Conservation (phyloP, 2,329 filamentous ascomycete species). For the Hortaea werneckii region DNA sequence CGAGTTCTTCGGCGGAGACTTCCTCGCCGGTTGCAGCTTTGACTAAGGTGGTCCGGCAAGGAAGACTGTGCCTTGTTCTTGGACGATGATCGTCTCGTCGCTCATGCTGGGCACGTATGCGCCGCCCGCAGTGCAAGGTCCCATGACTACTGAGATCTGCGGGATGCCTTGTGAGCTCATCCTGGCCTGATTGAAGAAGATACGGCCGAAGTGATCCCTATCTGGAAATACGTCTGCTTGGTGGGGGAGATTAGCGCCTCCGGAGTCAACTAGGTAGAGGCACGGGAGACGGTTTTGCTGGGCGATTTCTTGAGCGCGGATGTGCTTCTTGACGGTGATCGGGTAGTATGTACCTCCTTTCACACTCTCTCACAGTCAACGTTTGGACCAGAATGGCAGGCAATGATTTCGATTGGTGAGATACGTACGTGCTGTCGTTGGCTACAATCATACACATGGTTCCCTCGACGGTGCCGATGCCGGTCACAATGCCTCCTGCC, state of each 20-base stretch:
- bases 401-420: neutral
- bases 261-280: constrained; percentile 93
- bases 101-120: constrained; percentile 97
- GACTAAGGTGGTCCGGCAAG: constrained; percentile 87
- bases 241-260: constrained; percentile 87
- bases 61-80: constrained; percentile 95
- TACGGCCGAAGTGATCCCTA: constrained; percentile 86
- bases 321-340: constrained; percentile 94
- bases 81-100: constrained; percentile 93
- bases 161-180: constrained; percentile 86
- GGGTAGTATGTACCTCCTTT: constrained; percentile 97
- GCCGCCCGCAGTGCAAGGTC: constrained; percentile 88
- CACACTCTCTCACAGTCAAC: constrained; percentile 39
- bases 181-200: constrained; percentile 95
- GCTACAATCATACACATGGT: constrained; percentile 88
- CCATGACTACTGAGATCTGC: constrained; percentile 93
- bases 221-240: constrained; percentile 96
- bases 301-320: constrained; percentile 82
- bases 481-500: constrained; percentile 83
- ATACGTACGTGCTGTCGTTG: constrained; percentile 68
- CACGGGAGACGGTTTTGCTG: constrained; percentile 77
- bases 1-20: constrained; percentile 81
- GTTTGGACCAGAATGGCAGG: neutral
- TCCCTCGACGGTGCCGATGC: constrained; percentile 80
- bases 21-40: constrained; percentile 93